Evolutionary conservation across 768 basidiomycete genomes (phyloP).

Genomic region (Calocybe cyanea): DNA sequence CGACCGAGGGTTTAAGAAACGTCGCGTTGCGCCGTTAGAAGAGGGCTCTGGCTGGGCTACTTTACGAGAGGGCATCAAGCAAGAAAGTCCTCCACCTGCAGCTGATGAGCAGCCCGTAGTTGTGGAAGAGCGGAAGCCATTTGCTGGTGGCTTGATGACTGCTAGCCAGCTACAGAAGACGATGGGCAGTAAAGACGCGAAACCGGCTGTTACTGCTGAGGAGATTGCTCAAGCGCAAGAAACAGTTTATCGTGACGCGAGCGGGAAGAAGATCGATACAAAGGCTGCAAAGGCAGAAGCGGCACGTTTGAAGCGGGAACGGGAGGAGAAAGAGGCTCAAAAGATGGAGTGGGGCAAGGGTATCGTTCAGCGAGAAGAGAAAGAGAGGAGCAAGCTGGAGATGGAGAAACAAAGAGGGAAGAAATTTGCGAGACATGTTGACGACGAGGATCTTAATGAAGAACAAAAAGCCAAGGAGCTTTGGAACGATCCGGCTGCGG

Average conservation of each 20-base stretch:
- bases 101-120: constrained; percentile 70
- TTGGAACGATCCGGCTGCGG: constrained; percentile 98
- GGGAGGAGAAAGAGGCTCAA: constrained; percentile 79
- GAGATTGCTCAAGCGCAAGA: constrained; percentile 70
- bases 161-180: constrained; percentile 70
- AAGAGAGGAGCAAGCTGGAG: constrained; percentile 60
- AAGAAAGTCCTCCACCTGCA: constrained; percentile 49
- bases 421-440: constrained; percentile 73
- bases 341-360: constrained; percentile 99
- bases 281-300: constrained; percentile 85
- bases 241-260: constrained; percentile 91
- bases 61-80: constrained; percentile 50
- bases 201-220: constrained; percentile 39
- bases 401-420: constrained; percentile 63
- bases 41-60: constrained; percentile 66
- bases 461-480: constrained; percentile 75
- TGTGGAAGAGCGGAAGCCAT: constrained; percentile 42
- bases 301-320: constrained; percentile 71
- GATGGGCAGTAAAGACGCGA: constrained; percentile 38
- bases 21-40: constrained; percentile 35
- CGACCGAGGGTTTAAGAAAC: constrained; percentile 80
- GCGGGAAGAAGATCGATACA: constrained; percentile 85
- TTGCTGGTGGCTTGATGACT: constrained; percentile 76
- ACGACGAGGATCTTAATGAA: constrained; percentile 85
- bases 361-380: constrained; percentile 80